Evolutionary conservation across 176 grass and related monocot species (phyloP).

Genomic region (Pharus latifolius): DNA sequence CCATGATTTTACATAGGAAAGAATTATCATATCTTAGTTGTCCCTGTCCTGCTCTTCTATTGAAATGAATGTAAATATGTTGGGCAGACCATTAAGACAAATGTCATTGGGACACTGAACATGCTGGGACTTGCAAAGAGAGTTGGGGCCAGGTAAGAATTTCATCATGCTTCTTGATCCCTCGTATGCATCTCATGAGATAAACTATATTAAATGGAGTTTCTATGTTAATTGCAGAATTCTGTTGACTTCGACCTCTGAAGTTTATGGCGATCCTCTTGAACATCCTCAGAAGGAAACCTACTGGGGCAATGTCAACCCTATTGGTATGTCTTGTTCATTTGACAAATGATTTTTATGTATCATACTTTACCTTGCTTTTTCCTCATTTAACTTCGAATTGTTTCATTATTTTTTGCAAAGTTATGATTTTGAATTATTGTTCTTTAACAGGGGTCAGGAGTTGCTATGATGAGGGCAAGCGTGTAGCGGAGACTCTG

Average conservation of each 20-base stretch:
- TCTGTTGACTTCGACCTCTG: slow-evolving; percentile 95
- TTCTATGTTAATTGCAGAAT: slow-evolving; percentile 49
- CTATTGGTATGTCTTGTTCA: slow-evolving; percentile 62
- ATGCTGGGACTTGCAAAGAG: slow-evolving; percentile 99
- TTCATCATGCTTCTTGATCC: not conserved
- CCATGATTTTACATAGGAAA: not conserved
- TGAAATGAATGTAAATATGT: not conserved
- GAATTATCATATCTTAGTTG: not conserved
- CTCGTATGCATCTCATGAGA: not conserved
- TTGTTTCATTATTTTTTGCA: not conserved
- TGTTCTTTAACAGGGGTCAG: slow-evolving; percentile 66
- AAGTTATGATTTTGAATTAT: not conserved
- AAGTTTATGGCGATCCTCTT: slow-evolving; percentile 94
- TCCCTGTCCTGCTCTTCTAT: not conserved
- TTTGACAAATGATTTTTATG: not conserved
- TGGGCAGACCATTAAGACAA: slow-evolving; percentile 96
- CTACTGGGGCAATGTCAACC: slow-evolving; percentile 99
- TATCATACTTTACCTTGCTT: not conserved
- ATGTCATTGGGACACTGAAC: slow-evolving; percentile 98
- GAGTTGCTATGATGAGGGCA: slow-evolving; percentile 99
- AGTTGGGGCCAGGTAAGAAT: slow-evolving; percentile 78
- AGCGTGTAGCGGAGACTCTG: slow-evolving; percentile 96
- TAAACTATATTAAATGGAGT: not conserved
- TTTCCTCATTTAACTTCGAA: not conserved
- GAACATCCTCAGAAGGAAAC: slow-evolving; percentile 97